Percentiles rank a stretch among this genome's conserved stretches.
phyloP scores from a whole-genome alignment of 805 yeast genomes.

The Lipomyces chichibuensis region DNA sequence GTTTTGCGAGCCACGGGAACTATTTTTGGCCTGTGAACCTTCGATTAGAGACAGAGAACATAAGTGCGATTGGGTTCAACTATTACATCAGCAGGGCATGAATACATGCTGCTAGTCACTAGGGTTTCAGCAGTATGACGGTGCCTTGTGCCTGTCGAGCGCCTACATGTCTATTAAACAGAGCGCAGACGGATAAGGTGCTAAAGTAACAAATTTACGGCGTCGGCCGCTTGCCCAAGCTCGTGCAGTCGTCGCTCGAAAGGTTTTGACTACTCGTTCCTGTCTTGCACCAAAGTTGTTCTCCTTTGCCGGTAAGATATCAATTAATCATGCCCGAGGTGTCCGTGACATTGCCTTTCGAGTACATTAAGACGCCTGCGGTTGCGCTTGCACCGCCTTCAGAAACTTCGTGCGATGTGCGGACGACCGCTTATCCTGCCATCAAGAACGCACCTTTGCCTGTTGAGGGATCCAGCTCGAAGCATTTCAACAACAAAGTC shows the following conservation, averaged over 20 bases:
- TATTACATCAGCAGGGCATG: too few relatives aligned
- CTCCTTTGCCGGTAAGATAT: background rate
- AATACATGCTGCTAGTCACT: too few relatives aligned
- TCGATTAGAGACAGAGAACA: too few relatives aligned
- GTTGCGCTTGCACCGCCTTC: conserved; percentile 52
- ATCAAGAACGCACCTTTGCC: conserved; percentile 86
- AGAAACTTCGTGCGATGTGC: conserved; percentile 53
- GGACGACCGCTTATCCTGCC: conserved; percentile 62
- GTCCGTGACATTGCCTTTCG: conserved; percentile 40
- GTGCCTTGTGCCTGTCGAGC: too few relatives aligned
- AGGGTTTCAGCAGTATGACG: too few relatives aligned
- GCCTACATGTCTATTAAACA: too few relatives aligned
- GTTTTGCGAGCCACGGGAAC: background rate
- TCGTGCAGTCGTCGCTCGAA: too few relatives aligned
- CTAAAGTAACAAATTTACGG: background rate
- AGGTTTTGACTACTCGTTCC: too few relatives aligned
- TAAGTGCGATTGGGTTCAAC: too few relatives aligned
- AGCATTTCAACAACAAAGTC: conserved; percentile 67
- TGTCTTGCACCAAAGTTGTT: too few relatives aligned
- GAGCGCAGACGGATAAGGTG: background rate
- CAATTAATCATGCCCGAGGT: conserved; percentile 3
- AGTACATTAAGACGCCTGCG: conserved; percentile 64
- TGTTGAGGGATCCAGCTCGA: conserved; percentile 88
- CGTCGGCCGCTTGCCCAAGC: background rate
- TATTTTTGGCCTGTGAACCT: background rate